Evolutionary conservation across 441 rosid species (phyloP), one percentile per base, ranked within the genome.

Genomic region (Populus hybrid): DNA sequence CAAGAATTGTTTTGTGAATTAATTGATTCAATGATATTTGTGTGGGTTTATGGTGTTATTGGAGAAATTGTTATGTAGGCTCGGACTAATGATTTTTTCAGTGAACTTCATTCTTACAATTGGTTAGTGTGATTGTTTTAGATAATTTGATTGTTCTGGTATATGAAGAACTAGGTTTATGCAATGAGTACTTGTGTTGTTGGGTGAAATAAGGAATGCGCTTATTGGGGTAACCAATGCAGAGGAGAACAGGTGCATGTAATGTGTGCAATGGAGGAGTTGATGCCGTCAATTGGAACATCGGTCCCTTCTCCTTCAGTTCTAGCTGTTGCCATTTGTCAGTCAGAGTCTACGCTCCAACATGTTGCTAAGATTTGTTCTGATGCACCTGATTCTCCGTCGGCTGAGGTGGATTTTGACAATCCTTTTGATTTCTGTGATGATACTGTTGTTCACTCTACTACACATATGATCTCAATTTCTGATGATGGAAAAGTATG

Each of bases 401-500:
- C 77, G 35, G 74, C 89, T 63, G 73, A 83, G 79, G 82, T 80
- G 84, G 97, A 93, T 82, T 84, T 89, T 75, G 93, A 93, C 80
- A 91, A 84, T 84, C 98, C 94, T 74, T 94, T 95, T 75, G 97
- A 95, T 86, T 91, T 95, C 82, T 84, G 84, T 67, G 97, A 94
- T 70, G 90, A 94, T 76, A 86, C 91, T 74, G 86, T 87, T 82
- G 89, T 87, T 83, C 87, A 86, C 80, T 87, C 92, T 33, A 90
- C 90, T 87, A 89, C 94, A 29, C 87, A 82, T 76, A 69, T 95
- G 81, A 80, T 94, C 76, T 92, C 97, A 83, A 90, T 95, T 80
- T 92, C 99, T 79, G 98, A 95, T 80, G 98, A 95, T 80, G 97
- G 99, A 73, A 95, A 93, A 89, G 80, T 92, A 74, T 94, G 98